Base-by-base conservation (phyloP, 306 rosid species). In the Vigna nakashimae region DNA sequence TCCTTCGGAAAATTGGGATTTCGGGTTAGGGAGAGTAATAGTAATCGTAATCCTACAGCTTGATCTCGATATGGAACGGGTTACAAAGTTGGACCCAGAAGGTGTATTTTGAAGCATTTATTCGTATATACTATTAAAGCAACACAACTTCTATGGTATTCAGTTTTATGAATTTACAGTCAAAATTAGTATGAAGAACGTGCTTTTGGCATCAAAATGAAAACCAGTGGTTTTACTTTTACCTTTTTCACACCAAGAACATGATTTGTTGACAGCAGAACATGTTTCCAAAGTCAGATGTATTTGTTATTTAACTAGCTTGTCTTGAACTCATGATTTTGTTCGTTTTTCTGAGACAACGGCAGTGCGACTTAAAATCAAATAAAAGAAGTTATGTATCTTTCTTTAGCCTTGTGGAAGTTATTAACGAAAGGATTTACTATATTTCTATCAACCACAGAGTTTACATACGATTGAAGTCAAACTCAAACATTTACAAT, bases 1-100 rank as follows among this genome's bases (percentile, higher is more conserved):
- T 17, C 16, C 38, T 65, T 65, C 10, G 9, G 38, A 42, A 78
- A 69, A 69, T 26, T 42, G 24, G 28, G 57, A 51, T 42, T 14
- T 64, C 22, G 14, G 62, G 18, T 50, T 20, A 12, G 63, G 15
- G 16, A 49, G 59, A 48, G 70, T 78, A 69, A 57, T 40, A 59
- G 9, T 57, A 53, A 53, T 63, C 43, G 9, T 57, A 53, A 53
- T 63, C 43, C 73, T 64, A 14, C 17, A 5, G 1, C 53, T n/a
- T 38, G 62, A 63, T 50, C 16, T 34, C 64, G 51, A 51, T 14
- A 45, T 30, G 12, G 53, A 34, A 75, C 42, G 51, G 14, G 36
- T 11, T 8, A 32, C 17, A 7, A 22, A 49, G 15, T 76, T 34
- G 14, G 18, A 51, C 51, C 4, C 48, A 64, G 6, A 62, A 46